A percentile compares a stretch with the other conserved stretches of the same genome.
Evolutionary conservation across 129 eudicot species (phyloP).

Genomic region (Pseudognaphalium luteoalbum): DNA sequence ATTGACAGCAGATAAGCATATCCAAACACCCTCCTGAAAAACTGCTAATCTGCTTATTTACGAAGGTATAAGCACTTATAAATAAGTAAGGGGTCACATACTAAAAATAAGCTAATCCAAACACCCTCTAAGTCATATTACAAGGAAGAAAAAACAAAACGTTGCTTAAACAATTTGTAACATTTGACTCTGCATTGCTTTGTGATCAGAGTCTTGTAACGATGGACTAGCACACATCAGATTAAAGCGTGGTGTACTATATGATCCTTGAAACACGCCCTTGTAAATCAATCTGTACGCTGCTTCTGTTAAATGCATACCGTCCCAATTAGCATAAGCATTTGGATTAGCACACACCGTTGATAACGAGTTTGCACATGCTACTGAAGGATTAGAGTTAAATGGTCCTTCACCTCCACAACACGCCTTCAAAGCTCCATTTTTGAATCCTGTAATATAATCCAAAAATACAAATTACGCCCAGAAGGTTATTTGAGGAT

Average conservation of each 20-base stretch:
- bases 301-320: slow-evolving; percentile 41
- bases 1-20: too few species aligned
- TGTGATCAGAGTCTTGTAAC: not conserved
- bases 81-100: too few species aligned
- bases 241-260: not conserved
- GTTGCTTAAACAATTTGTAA: not conserved
- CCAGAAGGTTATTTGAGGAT: too few species aligned
- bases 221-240: not conserved
- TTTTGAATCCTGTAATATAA: slow-evolving; percentile 29
- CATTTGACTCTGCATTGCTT: not conserved
- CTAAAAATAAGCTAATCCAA: too few species aligned
- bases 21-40: too few species aligned
- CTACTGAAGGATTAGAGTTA: slow-evolving; percentile 20
- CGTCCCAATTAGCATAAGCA: slow-evolving; percentile 41
- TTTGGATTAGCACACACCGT: slow-evolving; percentile 31
- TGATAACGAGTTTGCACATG: slow-evolving; percentile 18
- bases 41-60: too few species aligned
- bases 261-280: not conserved
- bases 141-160: too few species aligned
- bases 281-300: slow-evolving; percentile 28
- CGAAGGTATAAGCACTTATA: too few species aligned
- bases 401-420: slow-evolving; percentile 48
- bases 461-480: too few species aligned
- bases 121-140: too few species aligned
- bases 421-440: slow-evolving; percentile 32